A percentile compares a stretch with the other conserved stretches of the same genome.
Conservation (phyloP, 2,329 filamentous ascomycete species). For the Xylaria sp. region DNA sequence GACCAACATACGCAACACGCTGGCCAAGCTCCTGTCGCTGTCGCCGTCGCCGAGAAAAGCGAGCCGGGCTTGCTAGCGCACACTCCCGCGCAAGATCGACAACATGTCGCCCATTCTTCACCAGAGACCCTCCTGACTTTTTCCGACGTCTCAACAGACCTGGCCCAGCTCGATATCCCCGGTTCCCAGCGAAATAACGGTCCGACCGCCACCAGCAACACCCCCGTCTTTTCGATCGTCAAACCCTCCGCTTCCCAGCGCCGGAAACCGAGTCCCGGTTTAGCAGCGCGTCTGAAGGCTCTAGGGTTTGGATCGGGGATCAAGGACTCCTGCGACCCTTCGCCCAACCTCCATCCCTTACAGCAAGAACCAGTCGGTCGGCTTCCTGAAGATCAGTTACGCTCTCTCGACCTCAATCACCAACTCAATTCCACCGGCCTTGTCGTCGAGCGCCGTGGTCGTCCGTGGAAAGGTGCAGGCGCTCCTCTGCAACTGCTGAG, state of each 20-base stretch:
- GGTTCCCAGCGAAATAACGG: conserved; percentile 25
- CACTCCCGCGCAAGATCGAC: conserved; percentile 31
- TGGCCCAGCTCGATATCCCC: conserved; percentile 46
- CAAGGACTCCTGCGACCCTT: conserved; percentile 42
- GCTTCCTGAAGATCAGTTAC: conserved; percentile 72
- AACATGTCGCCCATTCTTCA: conserved; percentile 39
- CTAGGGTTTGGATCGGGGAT: conserved; percentile 61
- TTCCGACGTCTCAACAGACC: conserved; percentile 49
- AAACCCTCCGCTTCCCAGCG: conserved; percentile 41
- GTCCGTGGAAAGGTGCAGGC: conserved; percentile 73
- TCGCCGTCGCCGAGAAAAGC: conserved; percentile 5
- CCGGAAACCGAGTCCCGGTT: conserved; percentile 67
- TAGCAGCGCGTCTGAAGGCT: conserved; percentile 69
- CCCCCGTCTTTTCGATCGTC: conserved; percentile 33
- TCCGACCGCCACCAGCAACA: conserved; percentile 32
- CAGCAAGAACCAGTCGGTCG: conserved; percentile 63
- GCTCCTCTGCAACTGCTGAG: conserved; percentile 51
- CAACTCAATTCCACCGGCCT: conserved; percentile 58
- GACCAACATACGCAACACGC: too few species aligned
- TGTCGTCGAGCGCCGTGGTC: conserved; percentile 68
- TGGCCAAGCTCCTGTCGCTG: conserved; percentile 1
- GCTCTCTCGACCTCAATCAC: conserved; percentile 71
- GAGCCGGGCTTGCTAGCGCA: conserved; percentile 32
- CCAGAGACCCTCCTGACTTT: conserved; percentile 45
- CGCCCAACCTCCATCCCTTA: conserved; percentile 35